phyloP scores from a whole-genome alignment of 179 eudicot genomes.

The Silene noctiflora region DNA sequence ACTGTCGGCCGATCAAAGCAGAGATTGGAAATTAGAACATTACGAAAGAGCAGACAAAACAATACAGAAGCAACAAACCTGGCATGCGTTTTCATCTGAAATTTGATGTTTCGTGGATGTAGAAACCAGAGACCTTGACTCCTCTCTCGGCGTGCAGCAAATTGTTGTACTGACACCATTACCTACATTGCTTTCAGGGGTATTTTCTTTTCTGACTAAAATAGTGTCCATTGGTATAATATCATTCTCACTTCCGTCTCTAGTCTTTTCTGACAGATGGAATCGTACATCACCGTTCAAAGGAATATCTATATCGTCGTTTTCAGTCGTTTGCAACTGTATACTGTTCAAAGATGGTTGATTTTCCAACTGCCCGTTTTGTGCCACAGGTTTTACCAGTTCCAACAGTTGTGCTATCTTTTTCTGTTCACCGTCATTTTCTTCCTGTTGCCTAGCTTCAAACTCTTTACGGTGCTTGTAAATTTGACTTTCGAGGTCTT shows the following conservation, averaged over 20 bases:
- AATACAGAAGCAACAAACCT: constrained; percentile 26
- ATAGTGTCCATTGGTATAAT: no score
- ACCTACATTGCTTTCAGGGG: no score
- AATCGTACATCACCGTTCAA: neutral
- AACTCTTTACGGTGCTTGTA: constrained; percentile 38
- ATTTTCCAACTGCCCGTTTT: constrained; percentile 21
- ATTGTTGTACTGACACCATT: no score
- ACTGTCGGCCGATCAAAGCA: constrained; percentile 4
- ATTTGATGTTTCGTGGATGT: no score
- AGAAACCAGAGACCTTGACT: no score
- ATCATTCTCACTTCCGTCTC: no score
- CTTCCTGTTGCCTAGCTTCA: constrained; percentile 45
- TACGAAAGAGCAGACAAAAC: neutral
- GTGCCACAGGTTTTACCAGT: constrained; percentile 25
- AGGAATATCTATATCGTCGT: constrained; percentile 15
- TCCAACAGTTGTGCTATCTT: constrained; percentile 35
- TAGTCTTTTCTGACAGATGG: no score
- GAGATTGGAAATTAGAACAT: neutral
- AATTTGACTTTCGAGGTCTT: constrained; percentile 40
- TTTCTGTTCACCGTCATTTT: constrained; percentile 36
- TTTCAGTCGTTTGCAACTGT: constrained; percentile 24
- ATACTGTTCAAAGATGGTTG: constrained; percentile 16
- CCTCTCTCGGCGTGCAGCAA: no score
- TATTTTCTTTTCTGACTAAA: no score
- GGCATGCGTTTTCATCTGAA: constrained; percentile 5